A percentile compares a stretch with the other conserved stretches of the same genome.
Evolutionary conservation across 148 eudicot genomes (phyloP).

Genomic region (Vaccinium corymbosum): DNA sequence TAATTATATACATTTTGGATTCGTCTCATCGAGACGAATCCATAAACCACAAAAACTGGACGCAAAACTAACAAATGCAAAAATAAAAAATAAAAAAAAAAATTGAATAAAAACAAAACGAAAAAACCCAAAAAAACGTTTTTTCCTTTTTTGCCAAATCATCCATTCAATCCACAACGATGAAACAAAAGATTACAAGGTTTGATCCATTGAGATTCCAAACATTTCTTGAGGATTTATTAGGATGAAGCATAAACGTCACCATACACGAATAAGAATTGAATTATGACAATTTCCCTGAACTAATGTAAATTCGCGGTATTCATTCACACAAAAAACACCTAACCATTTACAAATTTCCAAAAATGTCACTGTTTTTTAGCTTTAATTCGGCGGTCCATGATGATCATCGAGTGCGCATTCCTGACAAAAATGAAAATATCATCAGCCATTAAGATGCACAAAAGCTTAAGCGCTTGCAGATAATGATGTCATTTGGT

Average conservation of each 20-base stretch:
- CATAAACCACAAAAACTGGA: no score
- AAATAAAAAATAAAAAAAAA: no score
- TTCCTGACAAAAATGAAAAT: neutral
- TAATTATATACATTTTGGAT: no score
- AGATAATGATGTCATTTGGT: neutral
- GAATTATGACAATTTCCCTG: neutral
- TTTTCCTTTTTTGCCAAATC: no score
- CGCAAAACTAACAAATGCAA: no score
- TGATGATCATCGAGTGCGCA: neutral
- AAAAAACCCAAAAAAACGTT: no score
- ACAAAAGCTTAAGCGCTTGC: neutral
- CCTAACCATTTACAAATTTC: conserved; percentile 4
- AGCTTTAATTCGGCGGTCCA: neutral
- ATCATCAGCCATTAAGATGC: neutral
- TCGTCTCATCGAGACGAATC: no score
- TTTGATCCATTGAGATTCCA: neutral
- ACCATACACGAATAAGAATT: neutral
- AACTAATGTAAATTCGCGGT: neutral
- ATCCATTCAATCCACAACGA: no score
- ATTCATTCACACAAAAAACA: conserved; percentile 10
- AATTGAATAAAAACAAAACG: no score
- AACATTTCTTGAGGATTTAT: conserved; percentile 1
- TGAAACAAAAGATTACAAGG: neutral
- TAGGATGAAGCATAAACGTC: neutral
- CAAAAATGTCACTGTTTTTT: neutral